Conservation (phyloP, 75 land plant genomes). For the Cupressus sempervirens region DNA sequence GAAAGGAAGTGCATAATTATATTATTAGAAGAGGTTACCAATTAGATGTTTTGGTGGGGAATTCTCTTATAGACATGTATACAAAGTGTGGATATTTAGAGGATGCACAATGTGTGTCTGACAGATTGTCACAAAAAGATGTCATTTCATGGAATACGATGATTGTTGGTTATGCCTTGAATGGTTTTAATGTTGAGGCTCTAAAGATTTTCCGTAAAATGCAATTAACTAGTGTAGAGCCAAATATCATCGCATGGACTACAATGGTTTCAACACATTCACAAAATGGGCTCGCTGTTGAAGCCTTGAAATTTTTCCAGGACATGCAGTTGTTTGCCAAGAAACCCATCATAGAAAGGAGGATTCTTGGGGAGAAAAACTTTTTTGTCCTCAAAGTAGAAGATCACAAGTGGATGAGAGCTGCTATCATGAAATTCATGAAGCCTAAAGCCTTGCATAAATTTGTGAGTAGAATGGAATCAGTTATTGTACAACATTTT, state of each 20-base stretch:
- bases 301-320: constrained; percentile 36
- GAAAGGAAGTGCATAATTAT: constrained; percentile 27
- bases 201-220: constrained; percentile 23
- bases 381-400: no score
- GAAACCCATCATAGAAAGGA: no score
- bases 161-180: constrained; percentile 54
- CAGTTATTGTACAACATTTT: constrained; percentile 23
- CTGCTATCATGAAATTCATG: constrained; percentile 33
- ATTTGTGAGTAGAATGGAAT: constrained; percentile 30
- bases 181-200: constrained; percentile 18
- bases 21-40: constrained; percentile 26
- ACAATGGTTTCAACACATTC: constrained; percentile 23
- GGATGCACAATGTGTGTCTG: neutral
- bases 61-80: constrained; percentile 11
- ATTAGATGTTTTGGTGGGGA: constrained; percentile 6
- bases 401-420: constrained; percentile 38
- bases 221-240: constrained; percentile 22
- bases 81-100: constrained; percentile 9
- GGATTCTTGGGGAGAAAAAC: no score
- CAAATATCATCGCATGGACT: constrained; percentile 40
- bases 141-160: constrained; percentile 66
- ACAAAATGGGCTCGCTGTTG: constrained; percentile 8
- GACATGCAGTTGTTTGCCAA: constrained; percentile 20
- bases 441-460: constrained; percentile 43
- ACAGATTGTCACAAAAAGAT: constrained; percentile 21